Evolutionary conservation across 352 stramenopile genomes (phyloP), one percentile per base, ranked within the genome.

Genomic region (Globisporangium solare): DNA sequence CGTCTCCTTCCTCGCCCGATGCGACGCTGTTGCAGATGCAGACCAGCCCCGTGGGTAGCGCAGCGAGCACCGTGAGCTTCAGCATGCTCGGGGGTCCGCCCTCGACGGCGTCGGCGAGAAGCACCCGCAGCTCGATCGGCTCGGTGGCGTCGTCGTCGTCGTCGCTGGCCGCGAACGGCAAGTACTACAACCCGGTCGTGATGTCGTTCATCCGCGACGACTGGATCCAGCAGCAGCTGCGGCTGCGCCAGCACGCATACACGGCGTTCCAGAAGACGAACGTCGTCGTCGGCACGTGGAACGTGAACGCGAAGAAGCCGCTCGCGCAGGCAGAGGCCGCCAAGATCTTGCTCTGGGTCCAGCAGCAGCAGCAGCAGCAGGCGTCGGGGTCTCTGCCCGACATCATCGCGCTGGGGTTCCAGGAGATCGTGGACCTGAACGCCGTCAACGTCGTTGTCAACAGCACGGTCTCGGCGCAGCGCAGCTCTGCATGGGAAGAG

Each of bases 401-500:
- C 52, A 63, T 94, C 54, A 67, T 94, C 21, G 82, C 79, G 1
- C 52, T 94, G 15, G 82, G 86, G 1, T 94, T 99, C 65, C 97
- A 99, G 68, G 98, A 99, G 82, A 99, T 99, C 62, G 98, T 99
- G 0, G 98, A 99, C 77, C 72, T 99, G 6, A 99, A 99, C 69
- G 97, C 97, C 3, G 94, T 99, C 14, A 99, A 99, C 66, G 97
- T 99, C 0, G 95, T 98, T 1, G 93, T 99, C 0, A 98, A 99
- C 56, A 98, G 93, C 62, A 61, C 65, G 12, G 89, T 98, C 48
- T 98, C 87, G 18, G 86, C 92, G 35, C 86, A 98, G 63, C 79
- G 94, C 5, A 92, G 81, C 55, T 60, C 87, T 10, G 83, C 90
- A 49, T 97, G 89, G 89, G 71, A 96, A 45, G 92, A 99, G n/a